phyloP scores from a whole-genome alignment of 257 asterid genomes.

The Jacaranda copaia region DNA sequence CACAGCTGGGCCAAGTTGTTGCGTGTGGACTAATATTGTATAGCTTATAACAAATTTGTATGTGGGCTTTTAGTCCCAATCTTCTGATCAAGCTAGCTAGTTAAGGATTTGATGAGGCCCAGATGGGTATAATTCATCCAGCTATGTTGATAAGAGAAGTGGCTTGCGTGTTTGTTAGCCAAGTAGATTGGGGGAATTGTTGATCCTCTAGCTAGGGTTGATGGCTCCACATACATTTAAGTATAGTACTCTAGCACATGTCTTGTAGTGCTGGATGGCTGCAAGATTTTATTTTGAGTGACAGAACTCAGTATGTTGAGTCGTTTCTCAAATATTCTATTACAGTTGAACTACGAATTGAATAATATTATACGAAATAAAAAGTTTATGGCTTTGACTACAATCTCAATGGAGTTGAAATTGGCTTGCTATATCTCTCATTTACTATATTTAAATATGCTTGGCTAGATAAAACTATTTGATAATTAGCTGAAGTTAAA shows the following conservation, averaged over 20 bases:
- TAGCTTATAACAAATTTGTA: slow-evolving; percentile 8
- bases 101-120: slow-evolving; percentile 5
- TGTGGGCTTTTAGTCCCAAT: slow-evolving; percentile 30
- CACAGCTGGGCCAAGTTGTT: background rate
- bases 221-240: slow-evolving; percentile 29
- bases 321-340: background rate
- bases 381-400: too few relatives aligned
- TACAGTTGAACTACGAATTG: too few relatives aligned
- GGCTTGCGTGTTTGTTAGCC: slow-evolving; percentile 26
- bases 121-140: background rate
- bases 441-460: too few relatives aligned
- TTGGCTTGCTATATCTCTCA: too few relatives aligned
- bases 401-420: too few relatives aligned
- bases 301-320: background rate
- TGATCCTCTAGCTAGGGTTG: slow-evolving; percentile 22
- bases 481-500: too few relatives aligned
- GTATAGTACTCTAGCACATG: slow-evolving; percentile 25
- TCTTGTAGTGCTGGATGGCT: slow-evolving; percentile 19
- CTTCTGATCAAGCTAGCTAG: background rate
- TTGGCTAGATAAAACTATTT: too few relatives aligned
- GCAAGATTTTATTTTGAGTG: background rate
- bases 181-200: too few relatives aligned
- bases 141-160: slow-evolving; percentile 2
- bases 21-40: background rate
- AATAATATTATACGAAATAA: too few relatives aligned